Evolutionary conservation across 805 yeast species (phyloP).

Genomic region (Wickerhamiella azyma): DNA sequence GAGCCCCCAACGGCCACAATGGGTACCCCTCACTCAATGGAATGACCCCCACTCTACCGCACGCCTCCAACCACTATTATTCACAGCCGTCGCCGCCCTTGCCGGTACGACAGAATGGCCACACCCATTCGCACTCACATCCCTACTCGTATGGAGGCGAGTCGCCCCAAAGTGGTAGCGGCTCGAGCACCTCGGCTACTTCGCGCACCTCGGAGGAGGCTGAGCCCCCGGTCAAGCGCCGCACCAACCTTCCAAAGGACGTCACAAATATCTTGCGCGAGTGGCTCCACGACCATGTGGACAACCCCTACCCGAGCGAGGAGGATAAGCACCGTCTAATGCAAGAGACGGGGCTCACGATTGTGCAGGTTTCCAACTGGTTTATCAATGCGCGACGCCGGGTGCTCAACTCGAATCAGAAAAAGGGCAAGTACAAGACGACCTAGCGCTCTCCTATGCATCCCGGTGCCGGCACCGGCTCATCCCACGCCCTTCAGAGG

Average conservation of each 20-base stretch:
- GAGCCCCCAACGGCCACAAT: background rate
- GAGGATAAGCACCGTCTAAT: conserved; percentile 59
- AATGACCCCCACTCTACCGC: background rate
- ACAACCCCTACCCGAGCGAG: conserved; percentile 75
- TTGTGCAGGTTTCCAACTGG: conserved; percentile 77
- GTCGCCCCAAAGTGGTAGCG: conserved; percentile 7
- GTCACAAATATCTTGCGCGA: conserved; percentile 57
- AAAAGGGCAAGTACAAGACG: conserved; percentile 13
- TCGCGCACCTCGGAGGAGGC: background rate
- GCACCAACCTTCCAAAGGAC: conserved; percentile 68
- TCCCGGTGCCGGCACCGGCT: background rate
- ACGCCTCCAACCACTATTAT: background rate
- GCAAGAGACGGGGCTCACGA: conserved; percentile 60
- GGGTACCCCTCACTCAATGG: background rate
- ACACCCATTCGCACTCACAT: background rate
- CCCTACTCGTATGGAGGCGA: background rate
- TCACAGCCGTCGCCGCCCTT: background rate
- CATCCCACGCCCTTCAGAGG: background rate
- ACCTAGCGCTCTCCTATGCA: background rate
- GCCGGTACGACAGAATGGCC: background rate
- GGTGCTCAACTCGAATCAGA: conserved; percentile 33
- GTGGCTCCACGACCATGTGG: conserved; percentile 63
- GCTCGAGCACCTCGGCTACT: conserved; percentile 14
- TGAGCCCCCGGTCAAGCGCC: conserved; percentile 22
- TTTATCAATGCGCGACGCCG: conserved; percentile 77